Percentiles rank a stretch among this genome's conserved stretches.
phyloP scores from a whole-genome alignment of 129 eudicot species.

The Helianthus annuus region HanXRQr2.0-SUNRISE NC_035445.2:69649905-69650404 shows the following conservation, averaged over 20 bases:
- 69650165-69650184: conserved; percentile 21
- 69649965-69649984: conserved; percentile 43
- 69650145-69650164: background rate
- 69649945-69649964: conserved; percentile 47
- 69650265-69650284: background rate
- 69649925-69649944: conserved; percentile 40
- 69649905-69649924: conserved; percentile 45
- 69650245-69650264: conserved; percentile 22
- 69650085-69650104: background rate
- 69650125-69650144: background rate
- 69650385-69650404: background rate
- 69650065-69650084: background rate
- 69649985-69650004: conserved; percentile 44
- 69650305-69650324: background rate
- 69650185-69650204: conserved; percentile 32
- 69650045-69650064: background rate
- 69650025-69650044: background rate
- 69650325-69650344: conserved; percentile 12
- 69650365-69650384: no score
- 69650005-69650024: background rate
- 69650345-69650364: background rate
- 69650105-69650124: background rate
- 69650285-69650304: conserved; percentile 13
- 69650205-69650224: background rate
- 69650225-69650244: conserved; percentile 21